Base-by-base conservation (phyloP, 2,329 filamentous ascomycete species). In the Helotiales sp. region DNA sequence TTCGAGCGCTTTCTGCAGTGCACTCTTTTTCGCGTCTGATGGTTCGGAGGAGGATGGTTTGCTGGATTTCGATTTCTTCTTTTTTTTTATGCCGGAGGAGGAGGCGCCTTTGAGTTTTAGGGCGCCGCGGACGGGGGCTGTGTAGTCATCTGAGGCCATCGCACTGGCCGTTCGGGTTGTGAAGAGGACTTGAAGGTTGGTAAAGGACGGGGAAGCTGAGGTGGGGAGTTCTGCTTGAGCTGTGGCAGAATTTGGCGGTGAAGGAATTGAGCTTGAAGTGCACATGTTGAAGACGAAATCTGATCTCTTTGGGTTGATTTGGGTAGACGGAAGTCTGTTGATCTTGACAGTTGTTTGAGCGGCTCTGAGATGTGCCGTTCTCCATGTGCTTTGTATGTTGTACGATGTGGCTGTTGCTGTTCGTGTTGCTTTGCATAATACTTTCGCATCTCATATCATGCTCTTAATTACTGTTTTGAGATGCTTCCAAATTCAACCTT, bases 71-170 rank as follows among this genome's bases (percentile, higher is more conserved):
- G 76, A 76, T 62, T 77, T 73, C 67, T 77, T 79, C 68, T 79
- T 83, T 73, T 85, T 83, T 74, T 87, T 88, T 69, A 88, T 85
- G 63, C 84, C 77, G 69, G 71, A 67, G 47, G 83, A 86, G 68
- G 86, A 87, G 61, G 79, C 82, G 69, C 92, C 91, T 77, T 97
- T 97, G 59, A 97, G 82, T 71, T 91, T 93, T 31, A 97, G 83
- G 67, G 91, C 91, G 68, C 87, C 85, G 57, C 85, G 81, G 60
- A 82, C 81, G 56, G 79, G 74, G 61, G 84, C 77, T 48, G 81
- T 74, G 77, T 96, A 96, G 66, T 96, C 90, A 72, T 90, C 87
- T 55, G 84, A 81, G 24, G 87, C 83, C 89, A 92, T 92, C 10
- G 12, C n/a, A n/a, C n/a, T n/a, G n/a, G n/a, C 42, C 15, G 31